A percentile compares a stretch with the other conserved stretches of the same genome.
These are phyloP conservation scores for Cryptosporidium bovis DNA, from an alignment of 169 alveolate species.

Conservation along the genomic window DNA sequence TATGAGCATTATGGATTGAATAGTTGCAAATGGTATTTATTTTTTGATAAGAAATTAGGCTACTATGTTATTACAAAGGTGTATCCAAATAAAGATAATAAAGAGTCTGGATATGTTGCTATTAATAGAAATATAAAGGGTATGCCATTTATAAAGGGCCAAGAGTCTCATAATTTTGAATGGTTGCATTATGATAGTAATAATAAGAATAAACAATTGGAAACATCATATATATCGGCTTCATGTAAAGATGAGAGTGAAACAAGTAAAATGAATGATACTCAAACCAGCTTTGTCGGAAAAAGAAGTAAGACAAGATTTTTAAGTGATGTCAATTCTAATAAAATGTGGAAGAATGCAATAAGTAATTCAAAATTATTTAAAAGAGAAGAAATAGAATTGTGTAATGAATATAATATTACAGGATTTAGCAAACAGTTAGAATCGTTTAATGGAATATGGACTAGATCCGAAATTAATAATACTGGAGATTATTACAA, in stretches of 20 bases:
- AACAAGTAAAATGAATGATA: not conserved
- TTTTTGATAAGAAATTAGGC: constrained; percentile 41
- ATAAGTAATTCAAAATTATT: not conserved
- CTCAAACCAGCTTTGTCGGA: not conserved
- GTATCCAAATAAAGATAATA: constrained; percentile 19
- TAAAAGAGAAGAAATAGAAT: not conserved
- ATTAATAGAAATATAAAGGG: constrained; percentile 4
- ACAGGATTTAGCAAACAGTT: constrained; percentile 33
- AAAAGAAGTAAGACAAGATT: not conserved
- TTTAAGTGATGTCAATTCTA: not conserved
- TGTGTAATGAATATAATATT: constrained; percentile 24
- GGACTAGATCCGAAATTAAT: not conserved
- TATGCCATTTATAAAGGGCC: constrained; percentile 54
- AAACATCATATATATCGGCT: not conserved
- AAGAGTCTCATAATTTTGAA: constrained; percentile 37
- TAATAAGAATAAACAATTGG: not conserved
- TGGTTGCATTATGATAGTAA: constrained; percentile 31
- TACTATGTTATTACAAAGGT: constrained; percentile 1
- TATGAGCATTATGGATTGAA: constrained; percentile 10
- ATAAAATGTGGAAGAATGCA: not conserved
- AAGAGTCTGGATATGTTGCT: constrained; percentile 7
- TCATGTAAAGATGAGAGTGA: constrained; percentile 16
- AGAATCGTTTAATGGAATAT: constrained; percentile 47
- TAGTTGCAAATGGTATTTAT: constrained; percentile 33
- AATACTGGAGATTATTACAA: not conserved